Percentiles rank a stretch among this genome's conserved stretches.
Conservation (phyloP, 2,329 filamentous ascomycete genomes). For the Penicillium sp. region DNA sequence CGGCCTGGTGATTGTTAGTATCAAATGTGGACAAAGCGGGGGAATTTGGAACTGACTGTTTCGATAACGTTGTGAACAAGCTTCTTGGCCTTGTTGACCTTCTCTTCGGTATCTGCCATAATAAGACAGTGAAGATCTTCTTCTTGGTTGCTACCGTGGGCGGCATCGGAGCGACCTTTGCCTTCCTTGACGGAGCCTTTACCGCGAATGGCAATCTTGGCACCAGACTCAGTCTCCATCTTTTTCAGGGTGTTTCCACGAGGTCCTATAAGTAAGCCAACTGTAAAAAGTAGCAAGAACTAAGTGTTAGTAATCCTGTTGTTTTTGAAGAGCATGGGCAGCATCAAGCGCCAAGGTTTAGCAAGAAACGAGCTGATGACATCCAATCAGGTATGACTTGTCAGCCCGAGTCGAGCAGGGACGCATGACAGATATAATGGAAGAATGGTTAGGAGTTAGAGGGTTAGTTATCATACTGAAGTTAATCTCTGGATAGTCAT, state of each 20-base stretch:
- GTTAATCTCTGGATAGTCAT: slow-evolving; percentile 99
- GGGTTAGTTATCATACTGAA: slow-evolving; percentile 99
- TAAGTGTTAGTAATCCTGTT: slow-evolving; percentile 79
- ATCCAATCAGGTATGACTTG: slow-evolving; percentile 33
- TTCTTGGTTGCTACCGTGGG: slow-evolving; percentile 99
- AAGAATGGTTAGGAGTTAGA: slow-evolving; percentile 69
- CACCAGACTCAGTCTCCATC: slow-evolving; percentile 95
- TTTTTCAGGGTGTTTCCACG: slow-evolving; percentile 99
- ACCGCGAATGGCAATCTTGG: slow-evolving; percentile 98
- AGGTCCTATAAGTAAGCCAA: slow-evolving; percentile 99
- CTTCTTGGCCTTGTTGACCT: slow-evolving; percentile 98
- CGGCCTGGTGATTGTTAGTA: slow-evolving; percentile 62
- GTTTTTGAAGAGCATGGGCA: slow-evolving; percentile 33
- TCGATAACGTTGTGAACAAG: slow-evolving; percentile 98
- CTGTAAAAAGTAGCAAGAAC: slow-evolving; percentile 73
- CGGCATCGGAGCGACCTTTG: slow-evolving; percentile 97
- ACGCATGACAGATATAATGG: slow-evolving; percentile 40
- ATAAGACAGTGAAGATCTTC: slow-evolving; percentile 98
- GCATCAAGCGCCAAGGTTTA: slow-evolving; percentile 40
- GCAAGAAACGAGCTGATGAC: slow-evolving; percentile 42
- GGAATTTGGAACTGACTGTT: slow-evolving; percentile 65
- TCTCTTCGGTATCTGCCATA: slow-evolving; percentile 99
- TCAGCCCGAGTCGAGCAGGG: slow-evolving; percentile 45
- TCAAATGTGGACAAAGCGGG: neutral
- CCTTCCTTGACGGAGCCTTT: slow-evolving; percentile 99